Percentiles rank a stretch among this genome's conserved stretches.
Evolutionary conservation across 352 stramenopile genomes (phyloP).

Genomic region (Phytophthora chlamydospora): DNA sequence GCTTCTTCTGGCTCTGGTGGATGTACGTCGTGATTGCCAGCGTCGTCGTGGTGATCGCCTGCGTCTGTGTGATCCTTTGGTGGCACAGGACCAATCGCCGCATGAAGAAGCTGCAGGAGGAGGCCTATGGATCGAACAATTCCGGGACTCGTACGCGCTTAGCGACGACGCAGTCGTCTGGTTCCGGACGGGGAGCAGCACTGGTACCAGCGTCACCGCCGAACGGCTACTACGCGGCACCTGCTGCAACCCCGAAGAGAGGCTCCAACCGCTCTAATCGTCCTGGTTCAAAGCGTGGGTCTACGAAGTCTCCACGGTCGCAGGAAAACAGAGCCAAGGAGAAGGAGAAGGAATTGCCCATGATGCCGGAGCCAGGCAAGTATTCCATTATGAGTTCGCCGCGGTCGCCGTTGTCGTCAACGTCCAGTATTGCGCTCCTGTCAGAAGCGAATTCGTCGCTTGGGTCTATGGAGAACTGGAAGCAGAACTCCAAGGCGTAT

Average conservation of each 20-base stretch:
- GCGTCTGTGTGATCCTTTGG: slow-evolving; percentile 60
- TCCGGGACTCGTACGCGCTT: slow-evolving; percentile 28
- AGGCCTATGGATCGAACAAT: slow-evolving; percentile 16
- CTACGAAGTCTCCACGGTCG: slow-evolving; percentile 21
- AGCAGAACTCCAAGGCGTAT: slow-evolving; percentile 33
- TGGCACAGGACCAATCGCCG: slow-evolving; percentile 55
- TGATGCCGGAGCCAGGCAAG: slow-evolving; percentile 35
- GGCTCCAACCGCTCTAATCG: slow-evolving; percentile 10
- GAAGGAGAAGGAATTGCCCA: slow-evolving; percentile 29
- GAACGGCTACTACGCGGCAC: slow-evolving; percentile 23
- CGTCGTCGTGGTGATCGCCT: slow-evolving; percentile 61
- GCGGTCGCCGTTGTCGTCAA: slow-evolving; percentile 52
- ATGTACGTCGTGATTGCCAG: slow-evolving; percentile 81
- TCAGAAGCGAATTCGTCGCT: slow-evolving; percentile 44
- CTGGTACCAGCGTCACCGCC: slow-evolving; percentile 33
- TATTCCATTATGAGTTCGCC: slow-evolving; percentile 65
- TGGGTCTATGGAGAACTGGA: slow-evolving; percentile 36
- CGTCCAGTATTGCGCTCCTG: slow-evolving; percentile 70
- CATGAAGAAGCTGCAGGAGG: slow-evolving; percentile 51
- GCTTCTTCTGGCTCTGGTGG: slow-evolving; percentile 90
- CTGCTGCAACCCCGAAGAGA: slow-evolving; percentile 22
- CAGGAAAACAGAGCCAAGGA: slow-evolving; percentile 26
- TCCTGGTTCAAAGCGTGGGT: slow-evolving; percentile 15
- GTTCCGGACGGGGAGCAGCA: slow-evolving; percentile 21
- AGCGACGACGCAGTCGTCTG: slow-evolving; percentile 35